These are phyloP conservation scores for Flaveria sonorensis DNA, from an alignment of 129 eudicot species.

Conservation along the genomic window DNA sequence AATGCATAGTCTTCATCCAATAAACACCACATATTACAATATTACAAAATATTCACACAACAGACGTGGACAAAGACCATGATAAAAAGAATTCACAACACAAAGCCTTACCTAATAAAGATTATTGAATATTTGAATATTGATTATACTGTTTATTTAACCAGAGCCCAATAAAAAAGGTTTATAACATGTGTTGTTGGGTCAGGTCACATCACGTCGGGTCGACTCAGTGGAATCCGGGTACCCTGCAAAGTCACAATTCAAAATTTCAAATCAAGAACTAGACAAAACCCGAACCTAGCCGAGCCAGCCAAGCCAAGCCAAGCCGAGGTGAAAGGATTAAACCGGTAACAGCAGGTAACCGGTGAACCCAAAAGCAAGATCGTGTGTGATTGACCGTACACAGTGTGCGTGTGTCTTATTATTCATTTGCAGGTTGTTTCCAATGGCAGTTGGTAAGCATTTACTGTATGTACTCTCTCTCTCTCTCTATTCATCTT, in stretches of 20 bases:
- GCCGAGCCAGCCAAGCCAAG: conserved; percentile 23
- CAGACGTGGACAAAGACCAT: too few species aligned
- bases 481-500: conserved; percentile 37
- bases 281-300: conserved; percentile 28
- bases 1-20: too few species aligned
- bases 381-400: conserved; percentile 51
- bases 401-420: conserved; percentile 41
- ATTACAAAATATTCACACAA: too few species aligned
- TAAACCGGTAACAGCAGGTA: conserved; percentile 34
- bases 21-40: too few species aligned
- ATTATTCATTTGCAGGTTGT: conserved; percentile 51
- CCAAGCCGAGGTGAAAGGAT: background rate
- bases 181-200: background rate
- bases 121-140: too few species aligned
- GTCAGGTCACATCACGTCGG: conserved; percentile 8
- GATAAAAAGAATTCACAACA: too few species aligned
- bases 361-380: conserved; percentile 37
- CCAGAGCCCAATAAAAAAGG: background rate
- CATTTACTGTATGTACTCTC: conserved; percentile 57
- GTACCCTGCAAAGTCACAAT: background rate
- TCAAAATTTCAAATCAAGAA: conserved; percentile 21
- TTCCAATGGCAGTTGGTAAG: conserved; percentile 85
- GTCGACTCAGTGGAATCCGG: background rate
- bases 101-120: too few species aligned
- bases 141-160: too few species aligned